phyloP scores from a whole-genome alignment of 306 rosid genomes.

The Gastrolobium villosum region DNA sequence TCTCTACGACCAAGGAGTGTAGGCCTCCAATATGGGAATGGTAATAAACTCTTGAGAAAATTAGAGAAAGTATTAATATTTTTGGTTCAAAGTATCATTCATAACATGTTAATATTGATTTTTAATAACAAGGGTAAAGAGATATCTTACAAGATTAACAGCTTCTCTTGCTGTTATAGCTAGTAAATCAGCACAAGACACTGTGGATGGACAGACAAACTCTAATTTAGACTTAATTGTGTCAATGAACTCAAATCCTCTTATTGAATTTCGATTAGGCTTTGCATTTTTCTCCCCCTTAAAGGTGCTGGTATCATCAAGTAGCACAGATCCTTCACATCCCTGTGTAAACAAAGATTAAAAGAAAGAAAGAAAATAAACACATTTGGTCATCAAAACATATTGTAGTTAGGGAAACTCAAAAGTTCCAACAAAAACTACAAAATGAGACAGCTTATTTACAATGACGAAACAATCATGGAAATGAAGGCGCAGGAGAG shows the following conservation, averaged over 20 bases:
- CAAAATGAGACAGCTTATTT: constrained; percentile 8
- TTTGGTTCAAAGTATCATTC: background rate
- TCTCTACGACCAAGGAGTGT: constrained; percentile 72
- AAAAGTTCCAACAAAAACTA: background rate
- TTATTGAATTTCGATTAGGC: constrained; percentile 61
- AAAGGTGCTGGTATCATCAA: constrained; percentile 70
- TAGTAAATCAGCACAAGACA: constrained; percentile 77
- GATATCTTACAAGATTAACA: constrained; percentile 64
- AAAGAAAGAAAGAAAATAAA: background rate
- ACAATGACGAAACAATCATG: constrained; percentile 79
- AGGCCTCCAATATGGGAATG: constrained; percentile 57
- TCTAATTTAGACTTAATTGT: constrained; percentile 63
- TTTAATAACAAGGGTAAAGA: background rate
- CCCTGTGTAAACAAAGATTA: constrained; percentile 52
- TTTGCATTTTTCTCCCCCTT: constrained; percentile 73
- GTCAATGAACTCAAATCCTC: constrained; percentile 80
- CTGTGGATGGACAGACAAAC: constrained; percentile 70
- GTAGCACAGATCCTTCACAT: constrained; percentile 73
- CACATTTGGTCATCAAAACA: background rate
- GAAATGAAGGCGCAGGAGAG: constrained; percentile 84
- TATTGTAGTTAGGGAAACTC: background rate
- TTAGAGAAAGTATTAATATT: background rate
- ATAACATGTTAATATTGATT: background rate
- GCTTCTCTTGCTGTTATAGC: constrained; percentile 77
- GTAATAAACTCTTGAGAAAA: constrained; percentile 62